Base-by-base conservation (phyloP, 179 eudicot species). In the Silene vulgaris region DNA sequence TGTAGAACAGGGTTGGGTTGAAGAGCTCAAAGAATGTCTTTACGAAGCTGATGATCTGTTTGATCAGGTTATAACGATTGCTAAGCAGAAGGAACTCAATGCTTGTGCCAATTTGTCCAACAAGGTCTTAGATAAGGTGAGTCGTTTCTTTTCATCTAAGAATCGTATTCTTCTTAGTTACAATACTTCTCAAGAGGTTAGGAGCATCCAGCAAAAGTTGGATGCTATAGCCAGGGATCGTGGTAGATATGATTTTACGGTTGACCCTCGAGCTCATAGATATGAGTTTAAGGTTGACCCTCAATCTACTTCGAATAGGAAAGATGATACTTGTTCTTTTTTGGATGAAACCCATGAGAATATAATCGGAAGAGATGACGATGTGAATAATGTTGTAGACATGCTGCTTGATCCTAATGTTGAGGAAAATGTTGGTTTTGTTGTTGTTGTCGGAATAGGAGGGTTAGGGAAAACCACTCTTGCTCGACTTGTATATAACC, bases 391-490 rank as follows among this genome's bases (percentile, higher is more conserved):
- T 9, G 3, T 64, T 11, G 68, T 64, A 11, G 17, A 28, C 3
- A 23, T 11, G 68, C 11, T 64, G 68, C 68, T 64, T 1, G 68
- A 28, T 28, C 30, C 11, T 28, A 28, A 20, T 28, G 68, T 28
- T 64, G 4, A 26, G n/a, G 30, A 64, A 12, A 16, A 12, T 26
- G 37, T 26, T 28, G 14, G 68, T 3, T 35, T 35, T 35, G 40
- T 35, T 3, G 40, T 4, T 35, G 40, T 35, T 3, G 40, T 35
- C 0, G 68, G 68, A 7, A 7, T 64, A 0, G 68, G 68, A 23
- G 68, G 68, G n/a, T 23, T 64, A 28, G 68, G 68, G 35, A 64
- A 64, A 64, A 64, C 68, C 40, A 26, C 40, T 64, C 68, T 64
- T 64, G 68, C 68, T 8, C 68, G 30, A 2, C 68, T 64, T 11